A percentile compares a stretch with the other conserved stretches of the same genome.
These are phyloP conservation scores for Lactifluus subvellereus DNA, from an alignment of 768 basidiomycete species.

Conservation along the genomic window DNA sequence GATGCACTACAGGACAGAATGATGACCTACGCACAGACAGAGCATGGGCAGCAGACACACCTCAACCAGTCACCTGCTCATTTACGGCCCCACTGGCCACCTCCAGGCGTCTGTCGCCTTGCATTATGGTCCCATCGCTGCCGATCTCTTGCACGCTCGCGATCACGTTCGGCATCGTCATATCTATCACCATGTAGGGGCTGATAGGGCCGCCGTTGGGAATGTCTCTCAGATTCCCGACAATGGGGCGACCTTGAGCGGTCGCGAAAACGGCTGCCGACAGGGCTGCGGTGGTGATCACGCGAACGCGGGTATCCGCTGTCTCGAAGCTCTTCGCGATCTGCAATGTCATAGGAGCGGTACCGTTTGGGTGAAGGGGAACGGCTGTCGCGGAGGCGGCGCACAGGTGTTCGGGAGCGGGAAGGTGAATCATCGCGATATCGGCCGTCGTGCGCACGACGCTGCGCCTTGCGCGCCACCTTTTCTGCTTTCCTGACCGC, in stretches of 20 bases:
- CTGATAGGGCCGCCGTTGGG: background rate
- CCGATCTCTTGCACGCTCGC: slow-evolving; percentile 42
- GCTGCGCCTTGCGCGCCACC: slow-evolving; percentile 28
- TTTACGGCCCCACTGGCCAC: background rate
- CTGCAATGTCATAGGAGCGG: slow-evolving; percentile 1
- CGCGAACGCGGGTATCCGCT: slow-evolving; percentile 10
- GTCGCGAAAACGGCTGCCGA: slow-evolving; percentile 11
- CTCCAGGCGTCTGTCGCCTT: slow-evolving; percentile 22
- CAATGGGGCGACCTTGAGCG: slow-evolving; percentile 26
- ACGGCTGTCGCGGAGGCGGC: slow-evolving; percentile 10
- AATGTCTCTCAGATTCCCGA: slow-evolving; percentile 15
- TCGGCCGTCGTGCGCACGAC: slow-evolving; percentile 13
- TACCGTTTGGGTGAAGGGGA: slow-evolving; percentile 14
- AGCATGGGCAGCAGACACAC: background rate
- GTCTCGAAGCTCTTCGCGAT: background rate
- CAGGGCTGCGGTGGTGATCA: slow-evolving; percentile 24
- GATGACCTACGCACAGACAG: background rate
- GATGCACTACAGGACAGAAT: background rate
- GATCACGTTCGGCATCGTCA: slow-evolving; percentile 32
- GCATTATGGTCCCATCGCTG: slow-evolving; percentile 41
- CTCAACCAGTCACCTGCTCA: background rate
- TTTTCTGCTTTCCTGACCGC: slow-evolving; percentile 48
- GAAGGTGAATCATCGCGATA: slow-evolving; percentile 25
- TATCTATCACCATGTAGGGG: slow-evolving; percentile 28
- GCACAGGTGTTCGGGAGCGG: slow-evolving; percentile 30